Percentiles rank a stretch among this genome's conserved stretches.
These are phyloP conservation scores for Aspergillus hancockii DNA, from an alignment of 495 filamentous ascomycete genomes.

Conservation along the genomic window DNA sequence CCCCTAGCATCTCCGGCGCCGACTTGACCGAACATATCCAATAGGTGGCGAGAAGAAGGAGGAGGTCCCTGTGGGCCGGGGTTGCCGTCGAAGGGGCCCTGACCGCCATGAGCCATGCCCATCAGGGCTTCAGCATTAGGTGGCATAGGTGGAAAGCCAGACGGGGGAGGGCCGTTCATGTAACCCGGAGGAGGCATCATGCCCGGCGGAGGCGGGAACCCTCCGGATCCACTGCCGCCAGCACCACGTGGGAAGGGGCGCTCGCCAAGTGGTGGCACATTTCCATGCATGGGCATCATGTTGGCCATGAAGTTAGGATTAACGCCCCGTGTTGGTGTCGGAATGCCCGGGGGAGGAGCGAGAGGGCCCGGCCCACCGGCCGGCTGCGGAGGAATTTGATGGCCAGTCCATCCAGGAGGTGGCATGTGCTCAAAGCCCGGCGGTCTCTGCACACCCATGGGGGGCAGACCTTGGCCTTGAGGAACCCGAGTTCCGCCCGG, in stretches of 20 bases:
- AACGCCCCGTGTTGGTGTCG: constrained; percentile 39
- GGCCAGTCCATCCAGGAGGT: constrained; percentile 44
- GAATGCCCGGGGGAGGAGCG: constrained; percentile 50
- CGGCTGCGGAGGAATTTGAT: constrained; percentile 38
- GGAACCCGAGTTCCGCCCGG: constrained; percentile 38
- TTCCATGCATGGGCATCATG: constrained; percentile 47
- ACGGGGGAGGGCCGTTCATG: constrained; percentile 46
- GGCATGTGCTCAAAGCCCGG: constrained; percentile 52
- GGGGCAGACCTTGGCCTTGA: constrained; percentile 36
- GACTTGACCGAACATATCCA: constrained; percentile 50
- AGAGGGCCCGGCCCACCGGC: constrained; percentile 38
- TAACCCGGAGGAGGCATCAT: constrained; percentile 56
- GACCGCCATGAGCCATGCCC: constrained; percentile 36
- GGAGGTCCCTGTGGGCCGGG: constrained; percentile 43
- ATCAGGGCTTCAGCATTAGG: constrained; percentile 46
- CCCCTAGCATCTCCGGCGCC: constrained; percentile 38
- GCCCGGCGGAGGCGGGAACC: constrained; percentile 40
- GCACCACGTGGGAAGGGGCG: constrained; percentile 43
- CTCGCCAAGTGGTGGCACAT: constrained; percentile 36
- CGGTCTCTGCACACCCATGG: constrained; percentile 47
- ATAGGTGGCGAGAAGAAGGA: constrained; percentile 44
- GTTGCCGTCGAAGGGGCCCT: constrained; percentile 41
- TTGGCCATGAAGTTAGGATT: constrained; percentile 46
- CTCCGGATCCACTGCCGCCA: constrained; percentile 19
- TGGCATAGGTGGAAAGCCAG: constrained; percentile 49